Percentiles rank a stretch among this genome's conserved stretches.
phyloP scores from a whole-genome alignment of 2,329 filamentous ascomycete species.

The Venturia pyrina region DNA sequence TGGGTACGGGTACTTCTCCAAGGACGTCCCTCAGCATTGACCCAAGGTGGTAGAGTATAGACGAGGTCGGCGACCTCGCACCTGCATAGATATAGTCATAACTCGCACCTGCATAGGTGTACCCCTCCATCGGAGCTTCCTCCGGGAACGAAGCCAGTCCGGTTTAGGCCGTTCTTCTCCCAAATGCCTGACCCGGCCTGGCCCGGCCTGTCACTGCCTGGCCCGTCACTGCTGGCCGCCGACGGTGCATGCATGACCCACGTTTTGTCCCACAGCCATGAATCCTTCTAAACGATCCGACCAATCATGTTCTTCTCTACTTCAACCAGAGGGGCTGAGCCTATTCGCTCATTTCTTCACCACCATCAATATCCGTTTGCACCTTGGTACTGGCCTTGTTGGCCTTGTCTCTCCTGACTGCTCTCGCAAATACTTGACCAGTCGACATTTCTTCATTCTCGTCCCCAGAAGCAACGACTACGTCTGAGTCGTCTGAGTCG shows the following conservation, averaged over 20 bases:
- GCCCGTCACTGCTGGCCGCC: background rate
- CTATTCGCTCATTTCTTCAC: background rate
- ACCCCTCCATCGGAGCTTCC: background rate
- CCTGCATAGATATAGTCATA: background rate
- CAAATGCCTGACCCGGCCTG: too few relatives aligned
- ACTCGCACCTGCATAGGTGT: background rate
- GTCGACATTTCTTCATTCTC: background rate
- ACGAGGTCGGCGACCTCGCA: background rate
- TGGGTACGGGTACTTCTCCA: too few relatives aligned
- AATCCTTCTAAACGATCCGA: background rate
- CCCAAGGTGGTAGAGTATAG: background rate
- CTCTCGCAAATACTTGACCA: background rate
- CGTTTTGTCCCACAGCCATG: background rate
- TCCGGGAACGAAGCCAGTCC: background rate
- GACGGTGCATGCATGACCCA: background rate
- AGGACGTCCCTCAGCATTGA: background rate
- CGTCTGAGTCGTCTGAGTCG: conserved; percentile 3
- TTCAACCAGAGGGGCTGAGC: background rate
- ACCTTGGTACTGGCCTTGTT: background rate
- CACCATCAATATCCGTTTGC: background rate
- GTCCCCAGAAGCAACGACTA: background rate
- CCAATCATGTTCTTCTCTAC: background rate
- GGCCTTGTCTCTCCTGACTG: background rate
- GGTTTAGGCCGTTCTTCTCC: background rate
- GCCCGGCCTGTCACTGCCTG: too few relatives aligned